Conservation (phyloP, 2,329 filamentous ascomycete species). For the Ophiostoma himal-ulmi region DNA sequence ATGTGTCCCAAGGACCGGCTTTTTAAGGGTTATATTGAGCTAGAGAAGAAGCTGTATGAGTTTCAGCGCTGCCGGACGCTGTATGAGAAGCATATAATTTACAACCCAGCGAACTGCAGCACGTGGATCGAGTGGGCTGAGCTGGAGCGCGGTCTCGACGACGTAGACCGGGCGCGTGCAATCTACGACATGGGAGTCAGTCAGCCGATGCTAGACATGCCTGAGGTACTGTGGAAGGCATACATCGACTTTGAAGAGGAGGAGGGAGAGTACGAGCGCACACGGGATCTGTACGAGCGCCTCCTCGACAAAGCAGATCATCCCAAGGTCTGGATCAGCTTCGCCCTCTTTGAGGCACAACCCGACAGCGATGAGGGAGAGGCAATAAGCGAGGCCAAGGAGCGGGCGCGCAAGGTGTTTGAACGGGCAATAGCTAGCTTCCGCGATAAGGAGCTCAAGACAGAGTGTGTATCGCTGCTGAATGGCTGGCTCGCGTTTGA, state of each 20-base stretch:
- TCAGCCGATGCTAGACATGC: slow-evolving; percentile 87
- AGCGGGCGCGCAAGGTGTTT: slow-evolving; percentile 75
- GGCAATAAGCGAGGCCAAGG: slow-evolving; percentile 78
- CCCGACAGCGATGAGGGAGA: slow-evolving; percentile 63
- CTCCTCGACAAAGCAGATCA: slow-evolving; percentile 93
- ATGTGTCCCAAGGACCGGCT: slow-evolving; percentile 95
- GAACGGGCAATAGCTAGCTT: slow-evolving; percentile 77
- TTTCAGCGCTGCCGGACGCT: slow-evolving; percentile 85
- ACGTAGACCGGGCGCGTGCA: slow-evolving; percentile 76
- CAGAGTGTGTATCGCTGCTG: slow-evolving; percentile 87
- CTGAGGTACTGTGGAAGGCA: slow-evolving; percentile 92
- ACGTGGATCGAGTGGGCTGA: slow-evolving; percentile 97
- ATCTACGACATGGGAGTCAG: slow-evolving; percentile 88
- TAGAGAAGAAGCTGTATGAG: slow-evolving; percentile 91
- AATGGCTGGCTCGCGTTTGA: slow-evolving; percentile 93
- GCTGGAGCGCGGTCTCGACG: slow-evolving; percentile 84
- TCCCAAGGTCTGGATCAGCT: slow-evolving; percentile 98
- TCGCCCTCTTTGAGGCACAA: slow-evolving; percentile 95
- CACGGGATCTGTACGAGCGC: slow-evolving; percentile 78
- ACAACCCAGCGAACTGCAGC: slow-evolving; percentile 82
- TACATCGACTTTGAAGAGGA: slow-evolving; percentile 99
- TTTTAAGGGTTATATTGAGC: slow-evolving; percentile 86
- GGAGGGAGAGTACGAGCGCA: slow-evolving; percentile 81
- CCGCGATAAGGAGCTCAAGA: slow-evolving; percentile 84
- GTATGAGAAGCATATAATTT: slow-evolving; percentile 90